These are phyloP conservation scores for Trichophyton rubrum DNA, from an alignment of 2,329 filamentous ascomycete species.

Conservation along the genomic window DNA sequence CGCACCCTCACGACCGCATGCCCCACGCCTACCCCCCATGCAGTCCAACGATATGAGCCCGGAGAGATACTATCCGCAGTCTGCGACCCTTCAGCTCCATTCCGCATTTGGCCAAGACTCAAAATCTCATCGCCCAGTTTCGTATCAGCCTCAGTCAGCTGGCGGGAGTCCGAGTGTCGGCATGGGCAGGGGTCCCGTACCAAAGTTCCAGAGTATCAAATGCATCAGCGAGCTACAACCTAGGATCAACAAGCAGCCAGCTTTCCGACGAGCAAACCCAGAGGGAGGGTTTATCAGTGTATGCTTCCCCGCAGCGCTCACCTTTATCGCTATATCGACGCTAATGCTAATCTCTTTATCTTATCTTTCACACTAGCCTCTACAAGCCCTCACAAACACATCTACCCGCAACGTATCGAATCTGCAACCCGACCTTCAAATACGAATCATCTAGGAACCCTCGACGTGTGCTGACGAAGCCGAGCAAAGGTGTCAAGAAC, in stretches of 20 bases:
- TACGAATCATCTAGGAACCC: constrained; percentile 97
- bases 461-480: constrained; percentile 88
- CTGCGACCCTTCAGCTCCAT: constrained; percentile 59
- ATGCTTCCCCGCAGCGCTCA: constrained; percentile 29
- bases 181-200: constrained; percentile 53
- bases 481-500: constrained; percentile 96
- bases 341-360: constrained; percentile 1
- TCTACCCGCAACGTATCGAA: constrained; percentile 87
- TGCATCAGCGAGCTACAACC: constrained; percentile 63
- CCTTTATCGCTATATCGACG: constrained; percentile 13
- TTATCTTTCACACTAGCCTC: constrained; percentile 46
- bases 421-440: constrained; percentile 96
- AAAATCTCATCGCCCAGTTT: constrained; percentile 35
- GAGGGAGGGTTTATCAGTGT: constrained; percentile 98
- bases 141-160: constrained; percentile 34
- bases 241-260: constrained; percentile 73
- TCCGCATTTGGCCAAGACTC: constrained; percentile 44
- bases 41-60: constrained; percentile 54
- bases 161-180: constrained; percentile 21
- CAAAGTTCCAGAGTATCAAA: constrained; percentile 72
- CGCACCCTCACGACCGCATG: constrained; percentile 32
- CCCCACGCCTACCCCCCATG: constrained; percentile 63
- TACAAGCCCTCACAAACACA: constrained; percentile 89
- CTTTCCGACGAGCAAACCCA: constrained; percentile 84
- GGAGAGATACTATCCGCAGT: constrained; percentile 59